Evolutionary conservation across 176 grass and related monocot species (phyloP).

Genomic region (Paspalum vaginatum): DNA sequence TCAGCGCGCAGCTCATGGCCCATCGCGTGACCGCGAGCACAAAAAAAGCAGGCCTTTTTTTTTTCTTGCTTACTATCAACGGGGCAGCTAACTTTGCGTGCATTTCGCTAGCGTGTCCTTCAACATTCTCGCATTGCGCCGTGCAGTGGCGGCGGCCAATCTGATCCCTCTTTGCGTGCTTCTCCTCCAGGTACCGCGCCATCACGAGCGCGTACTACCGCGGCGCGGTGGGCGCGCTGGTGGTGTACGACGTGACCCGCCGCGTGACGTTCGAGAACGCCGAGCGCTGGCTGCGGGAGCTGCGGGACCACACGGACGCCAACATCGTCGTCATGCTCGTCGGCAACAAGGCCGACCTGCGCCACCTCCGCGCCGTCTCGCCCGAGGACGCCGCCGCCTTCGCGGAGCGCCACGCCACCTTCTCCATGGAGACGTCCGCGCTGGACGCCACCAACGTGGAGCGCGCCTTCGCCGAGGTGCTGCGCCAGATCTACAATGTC

Average conservation of each 20-base stretch:
- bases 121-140: not conserved
- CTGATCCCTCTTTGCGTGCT: not conserved
- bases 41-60: not conserved
- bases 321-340: conserved; percentile 76
- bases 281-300: conserved; percentile 66
- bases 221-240: conserved; percentile 65
- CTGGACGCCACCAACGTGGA: conserved; percentile 72
- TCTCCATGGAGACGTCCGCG: conserved; percentile 75
- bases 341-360: conserved; percentile 75
- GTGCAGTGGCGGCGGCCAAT: not conserved
- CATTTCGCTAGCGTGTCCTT: not conserved
- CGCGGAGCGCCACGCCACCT: conserved; percentile 57
- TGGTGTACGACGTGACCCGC: conserved; percentile 70
- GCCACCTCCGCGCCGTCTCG: conserved; percentile 61
- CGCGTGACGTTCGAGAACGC: conserved; percentile 72
- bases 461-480: conserved; percentile 70
- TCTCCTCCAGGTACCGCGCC: conserved; percentile 52
- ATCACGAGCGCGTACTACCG: conserved; percentile 80
- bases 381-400: conserved; percentile 58
- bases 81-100: conserved; percentile 15
- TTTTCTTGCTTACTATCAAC: not conserved
- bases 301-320: conserved; percentile 69
- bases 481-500: conserved; percentile 63
- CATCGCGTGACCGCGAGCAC: not conserved
- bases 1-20: not conserved